Percentiles rank a stretch among this genome's conserved stretches.
Conservation (phyloP, 768 basidiomycete species). For the Podaxis sp. region DNA sequence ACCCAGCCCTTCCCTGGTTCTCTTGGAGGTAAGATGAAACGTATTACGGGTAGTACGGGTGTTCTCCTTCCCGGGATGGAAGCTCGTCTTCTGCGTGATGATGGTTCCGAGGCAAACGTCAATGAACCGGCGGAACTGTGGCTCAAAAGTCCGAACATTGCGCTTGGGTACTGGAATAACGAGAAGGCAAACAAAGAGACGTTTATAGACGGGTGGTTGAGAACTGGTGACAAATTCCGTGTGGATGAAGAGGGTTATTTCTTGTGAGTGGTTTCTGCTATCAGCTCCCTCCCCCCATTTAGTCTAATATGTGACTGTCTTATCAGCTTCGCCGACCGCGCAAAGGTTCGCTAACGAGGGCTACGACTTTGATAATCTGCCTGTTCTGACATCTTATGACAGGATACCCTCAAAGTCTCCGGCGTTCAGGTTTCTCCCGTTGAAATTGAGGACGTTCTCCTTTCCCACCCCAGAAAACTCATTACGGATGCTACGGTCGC, state of each 20-base stretch:
- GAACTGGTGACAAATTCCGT: slow-evolving; percentile 70
- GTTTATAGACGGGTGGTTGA: slow-evolving; percentile 73
- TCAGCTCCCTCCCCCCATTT: not conserved
- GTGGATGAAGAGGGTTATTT: slow-evolving; percentile 62
- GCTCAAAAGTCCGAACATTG: slow-evolving; percentile 54
- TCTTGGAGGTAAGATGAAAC: slow-evolving; percentile 42
- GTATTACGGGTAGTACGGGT: slow-evolving; percentile 48
- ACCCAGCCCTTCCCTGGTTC: slow-evolving; percentile 43
- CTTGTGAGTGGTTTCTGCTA: slow-evolving; percentile 45
- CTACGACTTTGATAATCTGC: not conserved
- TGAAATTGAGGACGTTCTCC: slow-evolving; percentile 70
- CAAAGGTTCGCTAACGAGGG: slow-evolving; percentile 48
- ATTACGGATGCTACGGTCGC: slow-evolving; percentile 70
- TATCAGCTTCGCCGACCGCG: slow-evolving; percentile 70
- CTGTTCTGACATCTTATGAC: not conserved
- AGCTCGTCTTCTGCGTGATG: slow-evolving; percentile 58
- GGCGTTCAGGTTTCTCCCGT: slow-evolving; percentile 79
- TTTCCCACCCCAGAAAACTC: slow-evolving; percentile 59
- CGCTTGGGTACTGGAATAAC: slow-evolving; percentile 74
- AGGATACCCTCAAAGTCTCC: slow-evolving; percentile 82
- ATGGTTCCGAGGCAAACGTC: slow-evolving; percentile 51
- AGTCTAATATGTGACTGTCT: slow-evolving; percentile 1
- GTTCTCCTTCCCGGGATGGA: slow-evolving; percentile 64
- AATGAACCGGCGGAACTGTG: slow-evolving; percentile 70
- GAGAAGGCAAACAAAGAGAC: slow-evolving; percentile 63